Base-by-base conservation (phyloP, 2,329 filamentous ascomycete genomes). In the Hansfordia pulvinata region DNA sequence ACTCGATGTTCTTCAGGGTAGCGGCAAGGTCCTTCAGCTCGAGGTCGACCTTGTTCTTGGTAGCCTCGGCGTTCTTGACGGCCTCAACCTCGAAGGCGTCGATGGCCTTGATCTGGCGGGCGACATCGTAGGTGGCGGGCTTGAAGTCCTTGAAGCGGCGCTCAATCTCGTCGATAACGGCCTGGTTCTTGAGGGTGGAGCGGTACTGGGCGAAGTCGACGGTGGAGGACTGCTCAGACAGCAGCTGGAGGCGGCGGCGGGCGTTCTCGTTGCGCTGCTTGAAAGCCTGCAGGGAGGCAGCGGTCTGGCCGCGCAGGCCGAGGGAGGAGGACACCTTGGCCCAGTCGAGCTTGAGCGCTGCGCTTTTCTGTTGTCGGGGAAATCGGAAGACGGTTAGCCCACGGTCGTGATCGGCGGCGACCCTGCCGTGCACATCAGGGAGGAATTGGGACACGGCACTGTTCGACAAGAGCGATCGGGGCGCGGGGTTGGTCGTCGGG, bases 221-320 rank as follows among this genome's bases (percentile, higher is more conserved):
- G 32, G 73, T 72, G 49, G 84, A 83, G 39, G 88, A 65, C 54
- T 80, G 76, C 61, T 93, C 84, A 38, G 73, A 76, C 32, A 98
- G 83, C 36, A 73, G 48, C 58, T 80, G 75, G 35, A 98, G 70
- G 64, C 88, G 88, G 67, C 90, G 88, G 62, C 88, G 86, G 53
- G 84, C 88, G 56, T 94, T 86, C 56, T 98, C 90, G 70, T 96
- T 94, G 65, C 90, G 86, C 76, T 93, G 90, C 76, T 98, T 98
- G 79, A 98, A 98, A 41, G 83, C 73, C 57, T 88, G 79, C 36
- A 98, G 84, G 36, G 88, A 80, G 48, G 78, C 64, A 44, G 83
- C 86, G 44, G 90, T 98, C 66, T 85, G 82, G 57, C 90, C 90
- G 59, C 83, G 83, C 58, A 98, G 84, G 58, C 88, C 88, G 50